Percentiles rank a stretch among this genome's conserved stretches.
phyloP scores from a whole-genome alignment of 2,329 filamentous ascomycete genomes.

The Aspergillus sp. region DNA sequence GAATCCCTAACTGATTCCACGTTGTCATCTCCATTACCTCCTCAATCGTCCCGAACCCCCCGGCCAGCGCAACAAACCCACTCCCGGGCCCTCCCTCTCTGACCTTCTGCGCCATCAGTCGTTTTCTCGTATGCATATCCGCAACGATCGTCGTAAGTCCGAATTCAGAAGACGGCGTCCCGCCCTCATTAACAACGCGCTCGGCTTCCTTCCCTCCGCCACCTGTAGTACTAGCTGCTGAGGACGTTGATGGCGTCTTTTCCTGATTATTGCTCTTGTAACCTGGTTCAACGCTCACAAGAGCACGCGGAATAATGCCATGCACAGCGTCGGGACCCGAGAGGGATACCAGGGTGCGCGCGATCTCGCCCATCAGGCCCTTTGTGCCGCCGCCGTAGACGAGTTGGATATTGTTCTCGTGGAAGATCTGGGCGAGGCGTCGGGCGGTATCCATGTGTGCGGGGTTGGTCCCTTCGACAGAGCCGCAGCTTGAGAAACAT shows the following conservation, averaged over 20 bases:
- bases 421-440: slow-evolving; percentile 70
- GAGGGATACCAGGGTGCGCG: slow-evolving; percentile 79
- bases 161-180: slow-evolving; percentile 52
- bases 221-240: slow-evolving; percentile 40
- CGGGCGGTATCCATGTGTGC: slow-evolving; percentile 77
- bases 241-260: background rate
- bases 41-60: slow-evolving; percentile 93
- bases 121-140: slow-evolving; percentile 96
- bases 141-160: slow-evolving; percentile 84
- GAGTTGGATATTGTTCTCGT: slow-evolving; percentile 73
- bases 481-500: slow-evolving; percentile 69
- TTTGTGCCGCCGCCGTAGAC: slow-evolving; percentile 95
- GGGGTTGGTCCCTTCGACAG: slow-evolving; percentile 70
- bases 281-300: slow-evolving; percentile 69
- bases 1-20: slow-evolving; percentile 97
- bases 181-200: slow-evolving; percentile 58
- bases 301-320: slow-evolving; percentile 86
- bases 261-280: slow-evolving; percentile 26
- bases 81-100: slow-evolving; percentile 76
- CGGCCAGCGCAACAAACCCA: slow-evolving; percentile 84
- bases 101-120: slow-evolving; percentile 88
- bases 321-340: slow-evolving; percentile 80
- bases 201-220: slow-evolving; percentile 43
- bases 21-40: slow-evolving; percentile 91
- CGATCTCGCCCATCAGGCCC: slow-evolving; percentile 93